Conservation (phyloP, 2,329 filamentous ascomycete species). For the Fusarium nelsonii region DNA sequence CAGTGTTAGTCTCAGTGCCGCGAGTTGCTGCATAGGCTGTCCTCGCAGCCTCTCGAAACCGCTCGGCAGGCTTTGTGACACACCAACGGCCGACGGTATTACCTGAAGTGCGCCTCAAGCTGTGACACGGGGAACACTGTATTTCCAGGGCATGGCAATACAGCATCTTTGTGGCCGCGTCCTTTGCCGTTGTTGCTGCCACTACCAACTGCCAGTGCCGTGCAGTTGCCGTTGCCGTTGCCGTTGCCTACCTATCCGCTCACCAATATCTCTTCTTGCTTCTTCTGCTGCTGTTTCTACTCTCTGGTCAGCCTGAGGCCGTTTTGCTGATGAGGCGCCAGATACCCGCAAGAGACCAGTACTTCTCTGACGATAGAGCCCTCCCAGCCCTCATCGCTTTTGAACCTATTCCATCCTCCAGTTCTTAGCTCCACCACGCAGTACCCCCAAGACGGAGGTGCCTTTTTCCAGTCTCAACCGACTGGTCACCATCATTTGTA, state of each 20-base stretch:
- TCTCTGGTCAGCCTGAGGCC: conserved; percentile 38
- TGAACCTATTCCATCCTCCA: conserved; percentile 65
- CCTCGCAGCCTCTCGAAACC: conserved; percentile 47
- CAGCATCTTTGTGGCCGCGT: conserved; percentile 48
- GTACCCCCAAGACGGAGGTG: conserved; percentile 63
- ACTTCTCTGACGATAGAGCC: conserved; percentile 67
- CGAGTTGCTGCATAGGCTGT: conserved; percentile 42
- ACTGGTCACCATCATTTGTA: conserved; percentile 59
- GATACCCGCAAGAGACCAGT: conserved; percentile 68
- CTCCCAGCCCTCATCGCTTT: conserved; percentile 62
- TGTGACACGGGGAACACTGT: conserved; percentile 49
- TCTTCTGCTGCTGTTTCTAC: conserved; percentile 29
- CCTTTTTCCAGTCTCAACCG: conserved; percentile 63
- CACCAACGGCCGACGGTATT: conserved; percentile 46
- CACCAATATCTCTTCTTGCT: conserved; percentile 22
- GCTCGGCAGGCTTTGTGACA: conserved; percentile 45
- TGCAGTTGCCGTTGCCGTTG: conserved; percentile 27
- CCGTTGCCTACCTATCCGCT: conserved; percentile 22
- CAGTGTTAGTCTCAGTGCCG: conserved; percentile 38
- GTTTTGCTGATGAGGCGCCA: conserved; percentile 52
- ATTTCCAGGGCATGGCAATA: conserved; percentile 50
- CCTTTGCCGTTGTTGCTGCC: conserved; percentile 44
- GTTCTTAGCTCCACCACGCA: conserved; percentile 60
- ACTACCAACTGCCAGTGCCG: conserved; percentile 42
- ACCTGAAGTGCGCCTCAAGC: conserved; percentile 44